These are phyloP conservation scores for Lagerstroemia speciosa DNA, from an alignment of 345 rosid genomes.

Conservation along the genomic window DNA sequence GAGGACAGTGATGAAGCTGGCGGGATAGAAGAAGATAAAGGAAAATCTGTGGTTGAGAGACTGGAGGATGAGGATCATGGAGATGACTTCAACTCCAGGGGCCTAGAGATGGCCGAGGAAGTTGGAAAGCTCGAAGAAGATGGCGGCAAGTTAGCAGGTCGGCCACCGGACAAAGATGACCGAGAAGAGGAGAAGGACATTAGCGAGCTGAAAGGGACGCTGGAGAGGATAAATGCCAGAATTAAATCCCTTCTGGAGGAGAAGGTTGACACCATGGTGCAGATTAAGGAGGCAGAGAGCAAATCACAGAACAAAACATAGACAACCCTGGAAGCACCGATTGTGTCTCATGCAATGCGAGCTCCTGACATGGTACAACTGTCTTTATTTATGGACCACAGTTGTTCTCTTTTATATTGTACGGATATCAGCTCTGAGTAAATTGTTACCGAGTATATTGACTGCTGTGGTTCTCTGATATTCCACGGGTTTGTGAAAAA, in stretches of 20 bases:
- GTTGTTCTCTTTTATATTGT: too few relatives aligned
- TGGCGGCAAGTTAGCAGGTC: constrained; percentile 20
- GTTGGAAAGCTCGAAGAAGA: constrained; percentile 18
- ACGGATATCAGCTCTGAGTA: too few relatives aligned
- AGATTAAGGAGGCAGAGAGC: constrained; percentile 49
- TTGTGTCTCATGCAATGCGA: not conserved
- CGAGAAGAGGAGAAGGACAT: constrained; percentile 21
- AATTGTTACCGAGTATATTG: too few relatives aligned
- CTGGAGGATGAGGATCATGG: constrained; percentile 2
- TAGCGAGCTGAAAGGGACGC: constrained; percentile 38
- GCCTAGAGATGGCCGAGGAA: constrained; percentile 14
- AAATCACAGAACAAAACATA: not conserved
- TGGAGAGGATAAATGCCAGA: constrained; percentile 51
- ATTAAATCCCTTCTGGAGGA: constrained; percentile 39
- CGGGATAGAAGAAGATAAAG: constrained; percentile 14
- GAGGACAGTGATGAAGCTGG: constrained; percentile 6
- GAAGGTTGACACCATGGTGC: constrained; percentile 40
- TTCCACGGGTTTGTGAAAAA: too few relatives aligned
- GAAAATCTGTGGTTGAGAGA: constrained; percentile 22
- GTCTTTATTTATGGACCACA: too few relatives aligned
- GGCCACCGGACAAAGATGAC: constrained; percentile 22
- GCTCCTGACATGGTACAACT: not conserved
- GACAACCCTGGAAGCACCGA: not conserved
- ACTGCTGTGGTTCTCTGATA: too few relatives aligned
- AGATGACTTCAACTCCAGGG: constrained; percentile 21